Base-by-base conservation (phyloP, 352 stramenopile species). In the Phytophthora aleatoria region DNA sequence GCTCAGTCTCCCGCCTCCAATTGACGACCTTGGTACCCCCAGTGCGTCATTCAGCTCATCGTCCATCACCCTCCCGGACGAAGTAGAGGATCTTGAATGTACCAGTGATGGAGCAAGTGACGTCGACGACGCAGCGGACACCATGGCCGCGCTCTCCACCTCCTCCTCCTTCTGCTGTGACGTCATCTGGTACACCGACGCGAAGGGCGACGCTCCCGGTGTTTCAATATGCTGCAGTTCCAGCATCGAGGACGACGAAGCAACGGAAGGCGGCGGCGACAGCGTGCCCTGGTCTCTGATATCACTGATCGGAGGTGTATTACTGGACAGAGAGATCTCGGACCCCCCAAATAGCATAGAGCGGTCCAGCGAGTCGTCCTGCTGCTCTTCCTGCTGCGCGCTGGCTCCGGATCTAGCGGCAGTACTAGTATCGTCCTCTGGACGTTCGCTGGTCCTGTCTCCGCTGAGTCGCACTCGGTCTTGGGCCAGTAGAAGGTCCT, bases 1-100 rank as follows among this genome's bases (percentile, higher is more conserved):
- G 15, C 60, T 61, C 16, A 33, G 15, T 28, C 26, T 48, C 5
- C 31, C 56, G 35, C 33, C 20, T 3, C 30, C 45, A 39, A 27
- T 36, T 5, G 41, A 60, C 7, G 44, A 57, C 3, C 51, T 49
- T 0, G 50, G 47, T 38, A 90, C 74, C 0, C 83, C 83, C 31
- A 92, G 45, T 0, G 81, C 83, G 30, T 87, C 71, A 10, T 69
- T 90, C 26, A 92, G 51, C 33, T 92, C 83, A 15, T 87, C 64
- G 41, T 92, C 83, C 30, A 74, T 57, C 4, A 62, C 44, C 12
- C 55, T 75, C 45, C 20, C 67, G 3, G 71, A 59, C 13, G 48
- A 68, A 16, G 38, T 51, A 0, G 57, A 71, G 6, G 54, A 73
- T 9, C 49, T 42, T 6, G 55, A 67, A 45, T 43, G 36, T 12